Base-by-base conservation (phyloP, 2,329 filamentous ascomycete genomes). In the Xylaria digitata region DNA sequence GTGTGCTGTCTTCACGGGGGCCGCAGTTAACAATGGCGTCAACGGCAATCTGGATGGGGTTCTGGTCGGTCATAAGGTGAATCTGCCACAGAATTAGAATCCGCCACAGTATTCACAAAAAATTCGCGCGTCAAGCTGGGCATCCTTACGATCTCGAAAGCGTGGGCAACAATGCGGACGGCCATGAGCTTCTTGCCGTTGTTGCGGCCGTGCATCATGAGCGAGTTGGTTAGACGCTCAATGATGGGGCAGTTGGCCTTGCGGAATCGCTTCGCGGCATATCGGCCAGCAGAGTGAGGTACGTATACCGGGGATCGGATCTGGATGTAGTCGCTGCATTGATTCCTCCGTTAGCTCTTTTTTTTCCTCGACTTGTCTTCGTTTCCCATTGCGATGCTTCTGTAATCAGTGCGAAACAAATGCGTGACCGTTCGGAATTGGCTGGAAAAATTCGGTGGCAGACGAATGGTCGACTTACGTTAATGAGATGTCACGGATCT, bases 141-240 rank as follows among this genome's bases (percentile, higher is more conserved):
- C 19, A 57, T 73, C 92, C 93, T 84, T 91, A 97, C 95, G 83
- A 99, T 99, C 89, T 99, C 96, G 86, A 99, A 99, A 79, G 95
- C 86, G 89, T 99, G 96, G 78, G 94, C 94, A 80, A 99, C 94
- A 78, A 99, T 99, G 86, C 96, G 94, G 84, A 98, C 95, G 82
- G 96, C 96, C 94, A 97, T 97, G 82, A 98, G 91, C 93, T 99
- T 99, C 92, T 99, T 99, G 86, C 96, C 96, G 92, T 97, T 99
- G 93, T 99, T 99, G 87, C 96, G 96, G 86, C 96, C 96, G 91
- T 99, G 97, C 95, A 98, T 98, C 96, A 99, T 99, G 83, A 99
- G 91, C 69, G 96, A 98, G 92, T 99, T 99, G 89, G 96, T 99
- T 79, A 99, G 91, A 84, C 96, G 95, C 92, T 99, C 96, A 82